Conservation (phyloP, 2,329 filamentous ascomycete genomes). For the Orbilia brochopaga region DNA sequence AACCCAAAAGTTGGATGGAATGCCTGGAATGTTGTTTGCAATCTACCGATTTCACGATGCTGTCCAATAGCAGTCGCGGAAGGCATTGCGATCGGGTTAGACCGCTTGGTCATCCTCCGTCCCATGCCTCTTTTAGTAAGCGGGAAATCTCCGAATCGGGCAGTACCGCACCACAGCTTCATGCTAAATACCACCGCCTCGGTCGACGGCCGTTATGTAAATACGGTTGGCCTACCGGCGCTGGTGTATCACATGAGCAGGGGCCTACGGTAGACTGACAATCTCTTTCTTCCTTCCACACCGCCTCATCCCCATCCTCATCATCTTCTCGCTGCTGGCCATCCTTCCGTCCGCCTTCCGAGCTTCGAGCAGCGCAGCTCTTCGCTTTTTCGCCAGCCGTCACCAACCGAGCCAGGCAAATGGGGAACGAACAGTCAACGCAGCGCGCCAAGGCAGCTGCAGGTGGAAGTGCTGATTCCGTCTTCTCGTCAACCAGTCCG, state of each 20-base stretch:
- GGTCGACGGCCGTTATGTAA: too few relatives aligned
- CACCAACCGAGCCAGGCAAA: constrained; percentile 2
- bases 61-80: not conserved
- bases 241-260: too few relatives aligned
- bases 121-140: not conserved
- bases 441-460: constrained; percentile 12
- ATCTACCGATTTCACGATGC: not conserved
- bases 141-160: not conserved
- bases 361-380: not conserved
- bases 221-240: too few relatives aligned
- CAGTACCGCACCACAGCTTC: not conserved
- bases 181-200: too few relatives aligned
- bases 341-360: too few relatives aligned
- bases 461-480: constrained; percentile 6
- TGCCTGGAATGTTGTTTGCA: not conserved
- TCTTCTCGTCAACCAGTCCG: constrained; percentile 12
- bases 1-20: too few relatives aligned
- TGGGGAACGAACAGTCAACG: constrained; percentile 50
- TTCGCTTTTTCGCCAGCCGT: not conserved
- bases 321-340: too few relatives aligned
- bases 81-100: not conserved
- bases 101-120: not conserved
- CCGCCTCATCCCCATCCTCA: too few relatives aligned
- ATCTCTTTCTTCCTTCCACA: too few relatives aligned
- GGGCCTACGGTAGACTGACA: too few relatives aligned